Conservation (phyloP, 2,329 filamentous ascomycete species). For the Claviceps fusiformis region DNA sequence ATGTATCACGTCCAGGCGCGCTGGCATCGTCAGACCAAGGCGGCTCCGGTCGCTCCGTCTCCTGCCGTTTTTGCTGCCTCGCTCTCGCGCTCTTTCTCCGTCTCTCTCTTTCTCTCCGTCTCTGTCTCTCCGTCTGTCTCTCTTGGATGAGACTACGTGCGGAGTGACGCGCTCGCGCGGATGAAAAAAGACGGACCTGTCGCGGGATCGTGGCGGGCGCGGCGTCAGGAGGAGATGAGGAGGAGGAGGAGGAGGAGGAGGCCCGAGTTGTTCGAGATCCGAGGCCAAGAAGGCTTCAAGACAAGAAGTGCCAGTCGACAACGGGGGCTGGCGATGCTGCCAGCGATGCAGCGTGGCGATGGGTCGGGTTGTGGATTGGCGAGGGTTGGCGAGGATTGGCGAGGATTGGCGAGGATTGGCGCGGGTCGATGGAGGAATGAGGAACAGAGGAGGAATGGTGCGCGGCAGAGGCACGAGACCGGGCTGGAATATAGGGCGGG, state of each 20-base stretch:
- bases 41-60: not conserved
- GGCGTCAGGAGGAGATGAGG: not conserved
- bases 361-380: not conserved
- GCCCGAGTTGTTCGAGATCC: too few relatives aligned
- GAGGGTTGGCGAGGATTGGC: not conserved
- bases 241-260: conserved; percentile 1
- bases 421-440: not conserved
- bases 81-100: not conserved
- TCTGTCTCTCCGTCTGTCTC: not conserved
- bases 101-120: not conserved
- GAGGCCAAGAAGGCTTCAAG: not conserved
- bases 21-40: conserved; percentile 8
- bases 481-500: not conserved
- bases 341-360: not conserved
- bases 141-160: not conserved
- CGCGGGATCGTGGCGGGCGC: not conserved
- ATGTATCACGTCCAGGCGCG: not conserved
- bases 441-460: not conserved
- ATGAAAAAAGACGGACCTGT: not conserved
- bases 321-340: not conserved
- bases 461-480: not conserved
- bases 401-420: not conserved
- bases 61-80: too few relatives aligned
- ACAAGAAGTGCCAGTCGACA: not conserved
- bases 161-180: not conserved